Evolutionary conservation across 257 asterid species (phyloP).

Genomic region (Salvia miltiorrhiza): DNA sequence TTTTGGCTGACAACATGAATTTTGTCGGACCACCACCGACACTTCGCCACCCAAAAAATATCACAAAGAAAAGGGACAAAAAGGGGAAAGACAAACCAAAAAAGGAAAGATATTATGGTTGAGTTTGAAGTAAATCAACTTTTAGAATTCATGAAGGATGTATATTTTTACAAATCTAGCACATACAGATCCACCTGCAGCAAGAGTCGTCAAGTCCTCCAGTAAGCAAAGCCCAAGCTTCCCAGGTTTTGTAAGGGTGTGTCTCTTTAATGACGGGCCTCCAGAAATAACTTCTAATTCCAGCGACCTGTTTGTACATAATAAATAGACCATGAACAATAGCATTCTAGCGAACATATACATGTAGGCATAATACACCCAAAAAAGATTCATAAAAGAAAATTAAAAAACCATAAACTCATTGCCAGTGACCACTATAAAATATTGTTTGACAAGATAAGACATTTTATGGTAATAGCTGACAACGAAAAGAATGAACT

Average conservation of each 20-base stretch:
- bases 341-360: constrained; percentile 18
- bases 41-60: neutral
- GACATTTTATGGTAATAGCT: constrained; percentile 20
- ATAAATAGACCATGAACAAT: constrained; percentile 20
- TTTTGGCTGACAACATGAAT: constrained; percentile 15
- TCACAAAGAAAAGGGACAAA: neutral
- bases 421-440: neutral
- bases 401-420: neutral
- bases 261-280: constrained; percentile 59
- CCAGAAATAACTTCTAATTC: constrained; percentile 72
- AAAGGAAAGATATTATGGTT: neutral
- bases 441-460: constrained; percentile 5
- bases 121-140: constrained; percentile 8
- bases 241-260: constrained; percentile 61
- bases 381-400: neutral
- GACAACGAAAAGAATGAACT: constrained; percentile 15
- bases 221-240: constrained; percentile 93
- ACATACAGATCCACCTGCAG: constrained; percentile 99
- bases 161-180: constrained; percentile 42
- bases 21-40: neutral
- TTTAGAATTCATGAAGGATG: constrained; percentile 15
- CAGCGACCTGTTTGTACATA: constrained; percentile 58
- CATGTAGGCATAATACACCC: neutral
- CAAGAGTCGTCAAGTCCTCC: constrained; percentile 97
- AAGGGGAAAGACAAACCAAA: neutral